These are phyloP conservation scores for Pythium sukuiense DNA, from an alignment of 352 stramenopile genomes.

Conservation along the genomic window DNA sequence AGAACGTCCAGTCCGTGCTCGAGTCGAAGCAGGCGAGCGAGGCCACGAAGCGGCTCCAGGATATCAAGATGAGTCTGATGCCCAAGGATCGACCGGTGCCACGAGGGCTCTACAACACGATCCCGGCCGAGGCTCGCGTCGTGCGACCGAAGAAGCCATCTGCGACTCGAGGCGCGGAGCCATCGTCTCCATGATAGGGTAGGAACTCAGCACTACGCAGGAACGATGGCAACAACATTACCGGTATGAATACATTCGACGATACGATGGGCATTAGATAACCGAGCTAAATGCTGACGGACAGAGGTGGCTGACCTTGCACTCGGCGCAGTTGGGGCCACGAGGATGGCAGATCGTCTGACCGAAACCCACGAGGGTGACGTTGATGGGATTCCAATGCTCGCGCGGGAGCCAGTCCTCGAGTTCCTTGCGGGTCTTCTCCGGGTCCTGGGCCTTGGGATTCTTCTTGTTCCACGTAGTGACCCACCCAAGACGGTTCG, in stretches of 20 bases:
- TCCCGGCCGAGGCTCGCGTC: constrained; percentile 74
- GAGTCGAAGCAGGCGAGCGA: constrained; percentile 91
- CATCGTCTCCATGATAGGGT: constrained; percentile 14
- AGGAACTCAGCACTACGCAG: neutral
- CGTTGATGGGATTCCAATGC: constrained; percentile 92
- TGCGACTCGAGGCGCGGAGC: constrained; percentile 34
- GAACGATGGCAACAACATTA: neutral
- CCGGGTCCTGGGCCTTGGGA: constrained; percentile 80
- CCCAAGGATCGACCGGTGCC: constrained; percentile 56
- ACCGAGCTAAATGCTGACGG: constrained; percentile 46
- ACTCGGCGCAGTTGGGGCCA: constrained; percentile 74
- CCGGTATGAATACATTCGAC: neutral
- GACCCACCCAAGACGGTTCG: constrained; percentile 94
- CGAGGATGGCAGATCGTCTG: constrained; percentile 89
- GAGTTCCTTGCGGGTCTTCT: constrained; percentile 92
- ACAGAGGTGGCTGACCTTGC: constrained; percentile 66
- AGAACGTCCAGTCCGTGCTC: constrained; percentile 92
- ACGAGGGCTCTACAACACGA: constrained; percentile 62
- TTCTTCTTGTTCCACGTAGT: constrained; percentile 85
- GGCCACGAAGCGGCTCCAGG: constrained; percentile 72
- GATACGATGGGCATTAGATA: constrained; percentile 9
- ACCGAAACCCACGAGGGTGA: constrained; percentile 94
- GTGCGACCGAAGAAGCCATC: constrained; percentile 69
- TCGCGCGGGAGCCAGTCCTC: constrained; percentile 93
- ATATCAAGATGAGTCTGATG: constrained; percentile 80